phyloP scores from a whole-genome alignment of 1,139 yeast genomes.

The Magnusiomyces clavatus region DNA sequence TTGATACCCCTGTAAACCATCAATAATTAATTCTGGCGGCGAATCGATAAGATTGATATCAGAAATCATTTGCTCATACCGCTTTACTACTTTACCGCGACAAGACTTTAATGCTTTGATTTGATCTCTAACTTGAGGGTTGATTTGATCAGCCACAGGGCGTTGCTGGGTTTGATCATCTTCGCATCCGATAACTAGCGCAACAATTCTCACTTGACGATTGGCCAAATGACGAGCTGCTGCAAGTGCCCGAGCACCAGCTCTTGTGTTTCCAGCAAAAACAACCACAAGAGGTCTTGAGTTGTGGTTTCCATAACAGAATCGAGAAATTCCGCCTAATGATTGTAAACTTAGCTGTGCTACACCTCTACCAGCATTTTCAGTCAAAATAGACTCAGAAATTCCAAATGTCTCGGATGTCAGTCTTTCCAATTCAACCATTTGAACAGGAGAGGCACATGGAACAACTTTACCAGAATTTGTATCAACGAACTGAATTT shows the following conservation, averaged over 20 bases:
- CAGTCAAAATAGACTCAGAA: slow-evolving; percentile 45
- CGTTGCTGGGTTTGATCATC: slow-evolving; percentile 11
- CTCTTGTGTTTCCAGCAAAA: slow-evolving; percentile 62
- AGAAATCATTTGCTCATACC: slow-evolving; percentile 32
- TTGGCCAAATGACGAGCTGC: slow-evolving; percentile 75
- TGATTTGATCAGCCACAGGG: slow-evolving; percentile 21
- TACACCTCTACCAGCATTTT: slow-evolving; percentile 64
- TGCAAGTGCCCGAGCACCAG: slow-evolving; percentile 72
- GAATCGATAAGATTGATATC: slow-evolving; percentile 46
- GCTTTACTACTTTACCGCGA: slow-evolving; percentile 46
- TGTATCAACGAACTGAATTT: slow-evolving; percentile 11
- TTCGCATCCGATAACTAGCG: slow-evolving; percentile 38
- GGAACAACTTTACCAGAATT: slow-evolving; percentile 34
- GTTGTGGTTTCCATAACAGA: slow-evolving; percentile 57
- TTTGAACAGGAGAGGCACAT: slow-evolving; percentile 70
- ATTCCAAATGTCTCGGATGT: slow-evolving; percentile 47
- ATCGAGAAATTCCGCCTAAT: slow-evolving; percentile 61
- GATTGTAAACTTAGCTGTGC: slow-evolving; percentile 51
- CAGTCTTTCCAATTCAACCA: slow-evolving; percentile 68
- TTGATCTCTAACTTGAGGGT: slow-evolving; percentile 35
- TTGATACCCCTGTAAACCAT: slow-evolving; percentile 79
- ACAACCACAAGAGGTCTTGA: slow-evolving; percentile 71
- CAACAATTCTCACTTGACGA: slow-evolving; percentile 64
- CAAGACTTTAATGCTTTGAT: slow-evolving; percentile 46
- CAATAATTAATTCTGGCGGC: slow-evolving; percentile 72